Evolutionary conservation across 176 grass and related monocot genomes (phyloP).

Genomic region (Avena sativa): DNA sequence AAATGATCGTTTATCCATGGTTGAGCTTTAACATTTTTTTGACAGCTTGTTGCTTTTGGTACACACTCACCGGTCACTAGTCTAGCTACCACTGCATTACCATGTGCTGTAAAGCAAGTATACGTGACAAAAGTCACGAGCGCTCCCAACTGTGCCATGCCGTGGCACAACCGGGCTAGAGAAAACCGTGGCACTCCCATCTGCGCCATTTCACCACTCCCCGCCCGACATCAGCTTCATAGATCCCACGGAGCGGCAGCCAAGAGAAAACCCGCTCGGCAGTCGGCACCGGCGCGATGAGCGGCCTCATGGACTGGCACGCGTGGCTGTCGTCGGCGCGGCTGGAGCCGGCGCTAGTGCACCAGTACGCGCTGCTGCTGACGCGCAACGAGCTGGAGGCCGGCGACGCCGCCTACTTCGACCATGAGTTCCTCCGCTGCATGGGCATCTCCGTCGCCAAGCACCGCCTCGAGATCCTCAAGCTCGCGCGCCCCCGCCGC

Average conservation of each 20-base stretch:
- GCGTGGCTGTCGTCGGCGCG: conserved; percentile 57
- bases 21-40: not conserved
- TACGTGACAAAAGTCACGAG: conserved; percentile 49
- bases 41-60: not conserved
- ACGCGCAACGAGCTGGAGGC: conserved; percentile 71
- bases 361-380: conserved; percentile 67
- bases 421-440: conserved; percentile 78
- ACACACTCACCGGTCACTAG: not conserved
- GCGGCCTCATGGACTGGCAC: conserved; percentile 64
- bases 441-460: conserved; percentile 91
- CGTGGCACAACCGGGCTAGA: not conserved
- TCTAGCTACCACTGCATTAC: not conserved
- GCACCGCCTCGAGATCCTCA: conserved; percentile 88
- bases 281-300: not conserved
- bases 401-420: conserved; percentile 58
- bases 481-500: conserved; percentile 47
- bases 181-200: no score
- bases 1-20: no score
- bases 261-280: not conserved
- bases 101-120: not conserved
- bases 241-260: not conserved
- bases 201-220: not conserved
- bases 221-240: no score
- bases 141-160: conserved; percentile 33
- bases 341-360: conserved; percentile 49